Evolutionary conservation across 163 green algal species (phyloP).

Genomic region (Volvox carteri): DNA sequence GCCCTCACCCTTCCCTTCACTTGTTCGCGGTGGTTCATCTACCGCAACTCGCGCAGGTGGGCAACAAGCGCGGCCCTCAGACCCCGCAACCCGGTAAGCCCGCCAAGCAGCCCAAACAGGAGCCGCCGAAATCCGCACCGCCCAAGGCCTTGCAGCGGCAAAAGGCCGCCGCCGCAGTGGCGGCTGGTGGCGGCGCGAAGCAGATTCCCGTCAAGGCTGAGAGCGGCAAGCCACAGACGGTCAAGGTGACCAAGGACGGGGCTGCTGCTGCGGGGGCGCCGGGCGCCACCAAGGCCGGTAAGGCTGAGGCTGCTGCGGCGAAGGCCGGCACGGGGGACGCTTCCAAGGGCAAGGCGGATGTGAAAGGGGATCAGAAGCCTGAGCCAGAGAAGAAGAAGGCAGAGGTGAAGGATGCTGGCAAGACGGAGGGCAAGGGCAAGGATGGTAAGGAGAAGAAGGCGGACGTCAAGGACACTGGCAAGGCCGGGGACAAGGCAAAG

Average conservation of each 20-base stretch:
- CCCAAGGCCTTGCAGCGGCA: constrained; percentile 18
- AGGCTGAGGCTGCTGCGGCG: background rate
- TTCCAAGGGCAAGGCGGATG: background rate
- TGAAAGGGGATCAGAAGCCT: background rate
- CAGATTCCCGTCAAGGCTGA: background rate
- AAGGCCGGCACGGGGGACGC: background rate
- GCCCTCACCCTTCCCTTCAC: background rate
- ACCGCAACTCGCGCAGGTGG: background rate
- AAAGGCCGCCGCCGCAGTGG: too few species aligned
- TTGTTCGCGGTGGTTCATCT: background rate
- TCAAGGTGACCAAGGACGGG: background rate
- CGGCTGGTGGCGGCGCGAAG: background rate
- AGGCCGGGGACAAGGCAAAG: background rate
- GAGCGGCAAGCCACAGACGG: background rate
- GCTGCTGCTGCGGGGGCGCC: background rate
- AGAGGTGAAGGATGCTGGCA: background rate
- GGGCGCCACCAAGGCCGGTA: background rate
- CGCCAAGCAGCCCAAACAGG: background rate
- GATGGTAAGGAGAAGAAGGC: background rate
- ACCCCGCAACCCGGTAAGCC: constrained; percentile 47
- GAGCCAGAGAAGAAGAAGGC: background rate
- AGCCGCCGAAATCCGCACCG: constrained; percentile 37
- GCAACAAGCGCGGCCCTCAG: constrained; percentile 21
- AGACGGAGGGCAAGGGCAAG: background rate
- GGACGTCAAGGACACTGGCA: background rate